Conservation (phyloP, 768 basidiomycete species). For the Butyriboletus loyo region DNA sequence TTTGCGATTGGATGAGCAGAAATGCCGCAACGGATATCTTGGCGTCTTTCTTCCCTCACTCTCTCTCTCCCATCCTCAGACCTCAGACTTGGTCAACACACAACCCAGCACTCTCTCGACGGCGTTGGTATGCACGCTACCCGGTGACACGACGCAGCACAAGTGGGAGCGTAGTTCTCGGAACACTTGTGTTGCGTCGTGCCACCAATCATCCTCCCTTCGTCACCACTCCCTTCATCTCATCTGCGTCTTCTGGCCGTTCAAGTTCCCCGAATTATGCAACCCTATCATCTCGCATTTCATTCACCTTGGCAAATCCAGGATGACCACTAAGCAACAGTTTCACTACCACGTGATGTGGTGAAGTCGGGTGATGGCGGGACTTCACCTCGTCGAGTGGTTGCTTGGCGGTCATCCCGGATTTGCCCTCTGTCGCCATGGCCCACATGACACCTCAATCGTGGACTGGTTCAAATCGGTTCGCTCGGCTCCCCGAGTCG, state of each 20-base stretch:
- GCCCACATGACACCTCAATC: neutral
- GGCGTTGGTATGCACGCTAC: neutral
- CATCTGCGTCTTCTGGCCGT: neutral
- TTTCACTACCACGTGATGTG: too few species aligned
- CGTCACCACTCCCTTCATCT: too few species aligned
- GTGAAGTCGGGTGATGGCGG: too few species aligned
- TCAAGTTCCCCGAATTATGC: neutral
- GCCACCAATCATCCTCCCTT: neutral
- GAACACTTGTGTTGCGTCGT: slow-evolving; percentile 35
- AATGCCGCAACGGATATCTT: slow-evolving; percentile 35
- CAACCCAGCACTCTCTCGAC: neutral
- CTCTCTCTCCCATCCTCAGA: neutral
- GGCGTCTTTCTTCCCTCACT: neutral
- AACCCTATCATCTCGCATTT: neutral
- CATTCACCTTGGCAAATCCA: too few species aligned
- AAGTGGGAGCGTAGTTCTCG: slow-evolving; percentile 49
- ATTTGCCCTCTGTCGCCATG: neutral
- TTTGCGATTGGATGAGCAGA: slow-evolving; percentile 38
- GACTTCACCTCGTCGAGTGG: too few species aligned
- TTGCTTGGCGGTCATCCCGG: neutral
- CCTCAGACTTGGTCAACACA: neutral
- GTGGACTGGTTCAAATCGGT: slow-evolving; percentile 5
- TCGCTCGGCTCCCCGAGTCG: slow-evolving; percentile 9
- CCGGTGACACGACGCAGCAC: slow-evolving; percentile 20
- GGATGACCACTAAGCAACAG: too few species aligned